phyloP scores from a whole-genome alignment of 768 basidiomycete species.

The Crepidotus variabilis region DNA sequence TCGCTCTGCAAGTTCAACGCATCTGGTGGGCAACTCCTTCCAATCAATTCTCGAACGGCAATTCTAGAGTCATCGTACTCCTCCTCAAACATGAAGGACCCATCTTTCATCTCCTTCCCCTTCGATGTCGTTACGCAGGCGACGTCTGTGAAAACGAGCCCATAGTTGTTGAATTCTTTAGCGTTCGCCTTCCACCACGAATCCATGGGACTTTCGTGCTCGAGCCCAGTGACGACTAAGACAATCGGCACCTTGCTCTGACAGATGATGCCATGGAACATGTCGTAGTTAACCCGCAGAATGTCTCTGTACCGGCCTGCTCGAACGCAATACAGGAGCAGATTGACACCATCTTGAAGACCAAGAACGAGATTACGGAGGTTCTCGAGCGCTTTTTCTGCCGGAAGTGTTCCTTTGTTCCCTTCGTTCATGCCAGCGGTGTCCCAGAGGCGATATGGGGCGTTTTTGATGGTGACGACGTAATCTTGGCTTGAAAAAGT shows the following conservation, averaged over 20 bases:
- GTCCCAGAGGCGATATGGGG: constrained; percentile 7
- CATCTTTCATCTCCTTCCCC: constrained; percentile 10
- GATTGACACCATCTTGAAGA: constrained; percentile 1
- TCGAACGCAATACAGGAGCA: constrained; percentile 5
- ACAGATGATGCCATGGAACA: constrained; percentile 7
- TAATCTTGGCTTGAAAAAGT: not conserved
- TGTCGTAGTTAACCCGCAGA: constrained; percentile 6
- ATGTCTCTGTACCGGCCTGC: constrained; percentile 2
- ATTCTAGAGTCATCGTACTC: constrained; percentile 13
- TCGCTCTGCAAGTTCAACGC: constrained; percentile 1
- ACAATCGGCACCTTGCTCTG: constrained; percentile 2
- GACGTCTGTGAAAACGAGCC: constrained; percentile 4
- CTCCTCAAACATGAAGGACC: constrained; percentile 12
- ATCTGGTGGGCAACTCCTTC: not conserved
- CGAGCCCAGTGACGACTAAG: constrained; percentile 16
- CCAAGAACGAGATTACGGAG: not conserved
- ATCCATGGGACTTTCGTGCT: constrained; percentile 10
- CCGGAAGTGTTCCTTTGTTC: constrained; percentile 3
- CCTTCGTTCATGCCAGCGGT: constrained; percentile 7
- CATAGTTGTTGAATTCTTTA: constrained; percentile 1
- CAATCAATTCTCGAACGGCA: constrained; percentile 1
- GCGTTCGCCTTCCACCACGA: constrained; percentile 14
- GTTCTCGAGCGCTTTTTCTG: constrained; percentile 1
- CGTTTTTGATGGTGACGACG: not conserved
- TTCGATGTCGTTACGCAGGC: constrained; percentile 10